Conservation (phyloP, 257 asterid species). For the Fraxinus cuspidata region DNA sequence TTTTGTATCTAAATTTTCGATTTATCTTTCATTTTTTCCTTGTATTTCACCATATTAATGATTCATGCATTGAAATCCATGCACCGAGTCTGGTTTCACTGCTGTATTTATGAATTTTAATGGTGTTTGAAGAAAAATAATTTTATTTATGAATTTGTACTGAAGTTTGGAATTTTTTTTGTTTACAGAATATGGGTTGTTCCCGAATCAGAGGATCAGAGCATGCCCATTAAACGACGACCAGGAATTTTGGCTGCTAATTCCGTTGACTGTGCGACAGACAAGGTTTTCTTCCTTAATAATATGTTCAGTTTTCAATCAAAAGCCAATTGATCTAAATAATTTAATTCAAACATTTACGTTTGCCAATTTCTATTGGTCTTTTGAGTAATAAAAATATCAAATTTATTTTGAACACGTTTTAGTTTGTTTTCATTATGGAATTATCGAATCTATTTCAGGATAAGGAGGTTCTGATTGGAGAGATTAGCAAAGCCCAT, state of each 20-base stretch:
- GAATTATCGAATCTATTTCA: constrained; percentile 27
- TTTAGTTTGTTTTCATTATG: background rate
- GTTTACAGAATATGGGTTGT: constrained; percentile 50
- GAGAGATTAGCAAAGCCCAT: constrained; percentile 53
- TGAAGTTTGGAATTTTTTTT: constrained; percentile 11
- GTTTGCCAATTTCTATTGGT: background rate
- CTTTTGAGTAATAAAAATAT: background rate
- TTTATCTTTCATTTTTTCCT: background rate
- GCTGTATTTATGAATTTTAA: background rate
- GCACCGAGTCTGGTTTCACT: background rate
- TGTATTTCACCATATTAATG: background rate
- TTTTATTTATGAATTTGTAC: background rate
- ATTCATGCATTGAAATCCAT: background rate
- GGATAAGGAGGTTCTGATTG: constrained; percentile 44
- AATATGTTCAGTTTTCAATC: background rate
- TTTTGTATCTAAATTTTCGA: background rate
- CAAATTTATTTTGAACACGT: background rate
- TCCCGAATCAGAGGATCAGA: constrained; percentile 36
- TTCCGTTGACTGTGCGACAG: constrained; percentile 43
- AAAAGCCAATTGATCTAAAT: background rate
- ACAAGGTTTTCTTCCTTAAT: constrained; percentile 29
- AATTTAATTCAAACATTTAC: background rate
- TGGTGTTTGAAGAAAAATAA: background rate
- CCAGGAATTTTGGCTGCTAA: constrained; percentile 32
- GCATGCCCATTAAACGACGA: constrained; percentile 29